Base-by-base conservation (phyloP, 2,329 filamentous ascomycete genomes). In the Penicillium sp. region DNA sequence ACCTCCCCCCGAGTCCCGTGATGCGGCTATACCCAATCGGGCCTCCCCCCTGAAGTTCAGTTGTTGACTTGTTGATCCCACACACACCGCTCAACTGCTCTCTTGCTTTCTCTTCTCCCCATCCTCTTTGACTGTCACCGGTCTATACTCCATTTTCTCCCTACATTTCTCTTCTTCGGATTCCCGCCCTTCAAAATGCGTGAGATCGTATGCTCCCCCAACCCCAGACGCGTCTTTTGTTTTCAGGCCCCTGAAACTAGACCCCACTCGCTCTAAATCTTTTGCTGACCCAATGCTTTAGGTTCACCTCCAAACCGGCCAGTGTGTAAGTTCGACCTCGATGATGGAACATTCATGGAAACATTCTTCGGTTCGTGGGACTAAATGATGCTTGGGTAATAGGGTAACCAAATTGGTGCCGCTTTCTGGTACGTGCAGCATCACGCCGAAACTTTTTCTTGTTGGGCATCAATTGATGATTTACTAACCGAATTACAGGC, bases 381-480 rank as follows among this genome's bases (percentile, higher is more conserved):
- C 64, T 70, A 62, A 69, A 64, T 58, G 50, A 57, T 58, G 53
- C 67, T 58, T 65, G 70, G 65, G 52, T 47, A 47, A 69, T 71
- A 97, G 93, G 94, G 94, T 86, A 99, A 99, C 89, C 94, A 99
- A 90, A 96, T 97, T 71, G 94, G 94, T 93, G 94, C 94, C 84
- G 94, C 94, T 81, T 99, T 99, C 86, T 99, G 94, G 88, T 90
- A 80, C 68, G 85, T 81, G 49, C 50, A 50, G 41, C 42, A 18
- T 43, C 40, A 30, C 16, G 29, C 48, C 42, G 47, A 43, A 30
- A 18, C 19, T 45, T 50, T 27, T 26, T 46, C 46, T 46, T 47
- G 46, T 50, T 35, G 36, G 50, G 50, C 38, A 55, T 51, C 61
- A 57, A 61, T 62, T 63, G 55, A 52, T 46, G 54, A 43, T 55